A percentile compares a stretch with the other conserved stretches of the same genome.
These are phyloP conservation scores for Waltergamsia citrina DNA, from an alignment of 2,329 filamentous ascomycete genomes.

Conservation along the genomic window DNA sequence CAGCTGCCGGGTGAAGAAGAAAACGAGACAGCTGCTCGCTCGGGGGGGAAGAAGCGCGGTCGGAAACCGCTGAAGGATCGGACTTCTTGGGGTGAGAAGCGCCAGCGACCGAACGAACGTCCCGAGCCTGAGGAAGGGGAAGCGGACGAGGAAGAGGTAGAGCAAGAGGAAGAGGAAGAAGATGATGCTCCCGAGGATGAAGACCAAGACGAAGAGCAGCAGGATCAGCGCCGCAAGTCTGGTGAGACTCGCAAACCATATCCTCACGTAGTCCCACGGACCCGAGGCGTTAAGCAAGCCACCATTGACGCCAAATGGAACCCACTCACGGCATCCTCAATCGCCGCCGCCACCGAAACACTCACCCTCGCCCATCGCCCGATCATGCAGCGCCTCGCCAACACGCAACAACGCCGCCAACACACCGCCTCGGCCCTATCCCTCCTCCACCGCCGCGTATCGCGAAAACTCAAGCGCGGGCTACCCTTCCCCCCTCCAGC, in stretches of 20 bases:
- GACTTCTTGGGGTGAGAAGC: not conserved
- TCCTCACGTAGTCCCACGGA: slow-evolving; percentile 40
- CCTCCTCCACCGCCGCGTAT: slow-evolving; percentile 43
- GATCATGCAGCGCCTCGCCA: slow-evolving; percentile 47
- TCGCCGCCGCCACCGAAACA: slow-evolving; percentile 45
- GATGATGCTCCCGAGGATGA: too few species aligned
- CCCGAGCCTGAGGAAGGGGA: slow-evolving; percentile 8
- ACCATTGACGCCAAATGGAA: slow-evolving; percentile 62
- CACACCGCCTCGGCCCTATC: slow-evolving; percentile 48
- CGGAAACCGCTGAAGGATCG: not conserved
- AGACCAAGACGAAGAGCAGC: slow-evolving; percentile 8
- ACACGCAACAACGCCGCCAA: slow-evolving; percentile 34
- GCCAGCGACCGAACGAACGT: not conserved
- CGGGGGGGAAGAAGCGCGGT: not conserved
- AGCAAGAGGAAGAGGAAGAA: slow-evolving; percentile 2
- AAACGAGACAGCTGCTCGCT: not conserved
- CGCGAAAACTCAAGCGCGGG: slow-evolving; percentile 46
- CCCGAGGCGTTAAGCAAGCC: slow-evolving; percentile 46
- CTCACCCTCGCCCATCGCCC: slow-evolving; percentile 51
- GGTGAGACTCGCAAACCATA: slow-evolving; percentile 24
- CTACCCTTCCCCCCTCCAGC: slow-evolving; percentile 54
- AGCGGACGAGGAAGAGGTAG: slow-evolving; percentile 7
- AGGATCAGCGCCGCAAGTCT: not conserved
- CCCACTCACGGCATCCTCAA: slow-evolving; percentile 41
- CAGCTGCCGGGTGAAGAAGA: not conserved